These are phyloP conservation scores for Cucumis sativus DNA, from an alignment of 306 rosid species.

Conservation along the genomic window DNA sequence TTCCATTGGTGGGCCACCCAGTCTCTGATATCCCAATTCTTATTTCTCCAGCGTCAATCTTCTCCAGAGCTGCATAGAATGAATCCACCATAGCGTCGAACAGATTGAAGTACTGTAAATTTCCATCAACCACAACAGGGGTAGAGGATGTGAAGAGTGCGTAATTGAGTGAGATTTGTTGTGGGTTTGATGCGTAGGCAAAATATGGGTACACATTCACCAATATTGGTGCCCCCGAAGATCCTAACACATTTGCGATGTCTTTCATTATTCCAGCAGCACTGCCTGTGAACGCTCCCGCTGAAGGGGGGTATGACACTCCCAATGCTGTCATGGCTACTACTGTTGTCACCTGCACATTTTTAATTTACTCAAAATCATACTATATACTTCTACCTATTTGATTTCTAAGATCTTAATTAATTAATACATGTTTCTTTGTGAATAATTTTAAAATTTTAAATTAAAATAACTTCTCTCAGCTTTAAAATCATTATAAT, in stretches of 20 bases:
- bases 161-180: background rate
- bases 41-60: background rate
- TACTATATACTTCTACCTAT: too few relatives aligned
- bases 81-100: constrained; percentile 28
- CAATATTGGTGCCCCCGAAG: background rate
- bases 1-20: constrained; percentile 36
- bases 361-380: too few relatives aligned
- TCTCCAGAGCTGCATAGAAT: constrained; percentile 23
- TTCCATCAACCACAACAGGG: constrained; percentile 6
- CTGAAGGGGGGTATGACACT: constrained; percentile 13
- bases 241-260: background rate
- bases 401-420: too few relatives aligned
- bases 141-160: constrained; percentile 5
- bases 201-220: constrained; percentile 21
- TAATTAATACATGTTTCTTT: too few relatives aligned
- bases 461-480: too few relatives aligned
- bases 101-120: constrained; percentile 13
- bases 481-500: too few relatives aligned
- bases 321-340: constrained; percentile 3
- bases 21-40: constrained; percentile 18
- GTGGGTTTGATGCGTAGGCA: constrained; percentile 9
- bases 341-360: constrained; percentile 16
- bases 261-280: background rate
- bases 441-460: too few relatives aligned
- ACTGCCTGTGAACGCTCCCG: background rate